Base-by-base conservation (phyloP, 345 rosid species). In the Barbarea vulgaris region DNA sequence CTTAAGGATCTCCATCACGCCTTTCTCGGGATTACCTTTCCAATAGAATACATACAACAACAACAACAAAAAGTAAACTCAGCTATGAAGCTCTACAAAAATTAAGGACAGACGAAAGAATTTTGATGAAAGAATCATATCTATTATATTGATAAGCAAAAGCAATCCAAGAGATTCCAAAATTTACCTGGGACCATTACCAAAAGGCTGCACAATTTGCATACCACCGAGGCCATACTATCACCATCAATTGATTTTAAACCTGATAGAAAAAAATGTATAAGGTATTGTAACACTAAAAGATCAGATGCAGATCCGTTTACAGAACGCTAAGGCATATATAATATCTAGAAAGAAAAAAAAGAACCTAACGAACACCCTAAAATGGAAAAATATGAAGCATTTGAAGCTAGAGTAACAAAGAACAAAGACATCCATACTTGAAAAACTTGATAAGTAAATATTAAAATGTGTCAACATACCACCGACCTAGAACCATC, bases 151-250 rank as follows among this genome's bases (percentile, higher is more conserved):
- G 7, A 5, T 73, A 21, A 65, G 41, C 28, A 61, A 69, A 55
- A 56, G 22, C n/a, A 17, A 68, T 24, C 18, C 17, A 70, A 57
- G 48, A 33, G 61, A 22, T 24, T 61, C 37, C 59, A 71, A 18
- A 28, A 72, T 63, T 58, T 50, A 91, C 98, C 94, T 87, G 96
- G 96, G 79, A 86, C 75, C 80, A 89, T 84, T 79, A 93, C 86
- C 79, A 91, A 80, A 73, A 93, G 83, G 84, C 97, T 83, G 79
- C 90, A 91, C 64, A 91, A 37, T 77, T 93, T 91, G 82, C 64
- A 83, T 75, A 93, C 60, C 15, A 80, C 80, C 59, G 87, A 86
- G 63, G 88, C 77, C 55, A 86, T 56, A 53, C 80, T 81, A 69
- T 91, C 96, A 34, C 67, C 72, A 81, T 88, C 94, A 36, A 57